Conservation (phyloP, 495 filamentous ascomycete species). For the Penicillium turbatum region DNA sequence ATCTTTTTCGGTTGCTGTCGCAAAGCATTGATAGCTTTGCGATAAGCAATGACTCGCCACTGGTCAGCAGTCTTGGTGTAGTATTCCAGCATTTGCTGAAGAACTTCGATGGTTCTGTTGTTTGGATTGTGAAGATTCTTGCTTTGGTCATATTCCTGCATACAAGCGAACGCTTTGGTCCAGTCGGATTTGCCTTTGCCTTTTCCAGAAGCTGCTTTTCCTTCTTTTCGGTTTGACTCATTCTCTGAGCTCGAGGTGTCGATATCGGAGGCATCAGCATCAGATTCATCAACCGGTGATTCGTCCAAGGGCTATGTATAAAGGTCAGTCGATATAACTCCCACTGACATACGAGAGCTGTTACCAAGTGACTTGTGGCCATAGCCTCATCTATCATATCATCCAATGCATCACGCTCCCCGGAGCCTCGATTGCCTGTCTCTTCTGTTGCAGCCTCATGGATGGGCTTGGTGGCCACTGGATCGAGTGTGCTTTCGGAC, state of each 20-base stretch:
- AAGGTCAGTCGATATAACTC: not conserved
- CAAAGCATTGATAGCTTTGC: conserved; percentile 71
- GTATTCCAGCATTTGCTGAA: conserved; percentile 79
- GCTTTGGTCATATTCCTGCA: conserved; percentile 54
- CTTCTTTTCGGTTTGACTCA: conserved; percentile 28
- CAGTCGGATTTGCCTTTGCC: conserved; percentile 22
- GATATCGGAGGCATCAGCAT: conserved; percentile 17
- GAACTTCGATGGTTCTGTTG: conserved; percentile 65
- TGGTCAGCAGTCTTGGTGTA: conserved; percentile 70
- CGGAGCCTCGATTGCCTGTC: not conserved
- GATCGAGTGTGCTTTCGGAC: not conserved
- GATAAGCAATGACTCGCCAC: conserved; percentile 79
- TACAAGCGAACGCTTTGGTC: conserved; percentile 61
- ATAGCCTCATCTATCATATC: conserved; percentile 55
- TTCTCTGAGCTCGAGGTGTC: conserved; percentile 20
- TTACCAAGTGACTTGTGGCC: conserved; percentile 51
- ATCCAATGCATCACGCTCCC: conserved; percentile 49
- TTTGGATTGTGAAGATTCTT: conserved; percentile 56
- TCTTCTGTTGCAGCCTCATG: not conserved
- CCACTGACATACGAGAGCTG: not conserved
- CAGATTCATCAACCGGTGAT: conserved; percentile 19
- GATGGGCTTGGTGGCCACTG: not conserved
- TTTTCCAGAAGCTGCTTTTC: conserved; percentile 14
- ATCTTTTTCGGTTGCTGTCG: conserved; percentile 63
- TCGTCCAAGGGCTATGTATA: conserved; percentile 43